Conservation (phyloP, 1,284 basidiomycete genomes). For the Wallemia ichthyophaga region DNA sequence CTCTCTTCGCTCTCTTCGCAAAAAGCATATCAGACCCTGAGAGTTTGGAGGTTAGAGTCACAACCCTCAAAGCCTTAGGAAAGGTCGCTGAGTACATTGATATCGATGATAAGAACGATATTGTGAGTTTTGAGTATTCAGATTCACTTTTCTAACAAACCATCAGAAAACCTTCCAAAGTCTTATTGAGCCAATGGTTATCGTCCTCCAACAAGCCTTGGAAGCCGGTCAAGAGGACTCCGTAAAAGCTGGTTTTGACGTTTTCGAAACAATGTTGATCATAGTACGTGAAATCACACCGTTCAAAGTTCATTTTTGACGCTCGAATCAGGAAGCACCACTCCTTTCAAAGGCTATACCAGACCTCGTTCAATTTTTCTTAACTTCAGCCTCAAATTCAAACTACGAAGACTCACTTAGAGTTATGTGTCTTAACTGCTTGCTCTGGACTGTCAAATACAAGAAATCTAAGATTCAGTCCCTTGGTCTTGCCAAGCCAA, state of each 20-base stretch:
- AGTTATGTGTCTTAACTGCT: slow-evolving; percentile 68
- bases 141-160: not conserved
- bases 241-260: slow-evolving; percentile 73
- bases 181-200: slow-evolving; percentile 65
- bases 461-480: slow-evolving; percentile 90
- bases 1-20: slow-evolving; percentile 55
- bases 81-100: slow-evolving; percentile 85
- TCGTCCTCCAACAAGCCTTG: slow-evolving; percentile 65
- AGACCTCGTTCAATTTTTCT: slow-evolving; percentile 65
- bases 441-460: slow-evolving; percentile 89
- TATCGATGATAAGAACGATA: slow-evolving; percentile 52
- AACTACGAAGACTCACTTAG: slow-evolving; percentile 52
- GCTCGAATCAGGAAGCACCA: slow-evolving; percentile 41
- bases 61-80: slow-evolving; percentile 59
- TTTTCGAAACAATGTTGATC: slow-evolving; percentile 81
- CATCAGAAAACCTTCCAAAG: slow-evolving; percentile 55
- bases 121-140: slow-evolving; percentile 24
- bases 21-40: slow-evolving; percentile 57
- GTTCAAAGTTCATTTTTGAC: not conserved
- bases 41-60: slow-evolving; percentile 68
- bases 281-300: slow-evolving; percentile 30
- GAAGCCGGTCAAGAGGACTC: slow-evolving; percentile 48
- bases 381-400: slow-evolving; percentile 53
- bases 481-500: slow-evolving; percentile 51
- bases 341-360: slow-evolving; percentile 66